phyloP scores from a whole-genome alignment of 345 rosid species.

The Lumnitzera racemosa region DNA sequence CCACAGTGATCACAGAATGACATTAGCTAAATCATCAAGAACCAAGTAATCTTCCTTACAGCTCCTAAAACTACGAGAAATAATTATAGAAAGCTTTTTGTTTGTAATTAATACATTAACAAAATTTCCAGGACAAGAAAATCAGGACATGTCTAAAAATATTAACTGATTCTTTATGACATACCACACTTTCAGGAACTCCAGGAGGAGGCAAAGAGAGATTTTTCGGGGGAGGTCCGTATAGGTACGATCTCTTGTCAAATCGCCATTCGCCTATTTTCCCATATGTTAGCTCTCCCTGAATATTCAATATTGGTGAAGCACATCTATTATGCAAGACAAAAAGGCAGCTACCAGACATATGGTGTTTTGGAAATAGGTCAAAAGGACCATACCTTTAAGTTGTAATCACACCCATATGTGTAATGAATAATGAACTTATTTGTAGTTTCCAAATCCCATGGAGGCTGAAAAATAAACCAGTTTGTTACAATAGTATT shows the following conservation, averaged over 20 bases:
- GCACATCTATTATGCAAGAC: not conserved
- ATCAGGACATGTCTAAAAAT: not conserved
- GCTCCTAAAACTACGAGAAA: too few species aligned
- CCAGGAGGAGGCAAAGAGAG: slow-evolving; percentile 81
- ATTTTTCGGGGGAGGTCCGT: slow-evolving; percentile 74
- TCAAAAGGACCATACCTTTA: slow-evolving; percentile 49
- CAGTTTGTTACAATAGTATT: slow-evolving; percentile 10
- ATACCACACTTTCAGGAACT: slow-evolving; percentile 96
- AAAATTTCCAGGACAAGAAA: too few species aligned
- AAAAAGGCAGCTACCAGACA: not conserved
- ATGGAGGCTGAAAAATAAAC: slow-evolving; percentile 77
- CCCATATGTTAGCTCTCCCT: slow-evolving; percentile 90
- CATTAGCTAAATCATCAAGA: too few species aligned
- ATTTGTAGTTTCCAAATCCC: slow-evolving; percentile 63
- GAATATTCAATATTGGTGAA: slow-evolving; percentile 6
- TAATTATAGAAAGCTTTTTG: too few species aligned
- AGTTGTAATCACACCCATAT: slow-evolving; percentile 85
- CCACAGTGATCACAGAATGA: too few species aligned
- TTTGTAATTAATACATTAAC: too few species aligned
- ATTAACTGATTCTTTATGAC: slow-evolving; percentile 10
- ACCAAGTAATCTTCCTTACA: too few species aligned
- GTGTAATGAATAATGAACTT: slow-evolving; percentile 92
- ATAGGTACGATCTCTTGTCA: slow-evolving; percentile 84
- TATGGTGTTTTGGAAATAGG: not conserved
- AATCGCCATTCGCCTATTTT: slow-evolving; percentile 91